Percentiles rank a stretch among this genome's conserved stretches.
Conservation (phyloP, 192 early-diverging fungal genomes). For the Phlyctochytrium planicorne region DNA sequence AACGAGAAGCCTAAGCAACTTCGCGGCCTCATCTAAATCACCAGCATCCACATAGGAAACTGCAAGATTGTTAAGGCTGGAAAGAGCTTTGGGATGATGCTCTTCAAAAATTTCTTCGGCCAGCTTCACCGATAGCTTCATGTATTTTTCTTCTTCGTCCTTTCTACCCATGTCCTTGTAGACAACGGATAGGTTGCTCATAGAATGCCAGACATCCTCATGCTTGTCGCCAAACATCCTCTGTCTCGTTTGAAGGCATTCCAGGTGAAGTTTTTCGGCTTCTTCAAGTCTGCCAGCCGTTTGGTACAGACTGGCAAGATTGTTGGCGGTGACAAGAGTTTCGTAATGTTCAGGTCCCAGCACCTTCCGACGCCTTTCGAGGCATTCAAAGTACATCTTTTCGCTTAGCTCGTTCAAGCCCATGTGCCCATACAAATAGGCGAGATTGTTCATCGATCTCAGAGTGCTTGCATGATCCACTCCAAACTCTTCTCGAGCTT, state of each 20-base stretch:
- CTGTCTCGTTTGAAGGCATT: slow-evolving; percentile 10
- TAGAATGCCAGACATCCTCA: slow-evolving; percentile 1
- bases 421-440: neutral
- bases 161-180: no score
- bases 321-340: neutral
- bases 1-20: no score
- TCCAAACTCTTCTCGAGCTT: slow-evolving; percentile 6
- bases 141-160: no score
- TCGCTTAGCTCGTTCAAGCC: slow-evolving; percentile 18
- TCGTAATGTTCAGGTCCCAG: slow-evolving; percentile 18
- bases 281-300: neutral
- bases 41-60: slow-evolving; percentile 1
- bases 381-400: slow-evolving; percentile 8
- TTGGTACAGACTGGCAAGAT: slow-evolving; percentile 13
- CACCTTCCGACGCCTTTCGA: slow-evolving; percentile 10
- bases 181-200: slow-evolving; percentile 1
- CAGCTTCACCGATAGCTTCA: no score
- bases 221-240: slow-evolving; percentile 17
- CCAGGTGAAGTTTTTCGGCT: slow-evolving; percentile 13
- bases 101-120: slow-evolving; percentile 1
- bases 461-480: slow-evolving; percentile 19
- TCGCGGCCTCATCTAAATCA: neutral
- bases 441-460: slow-evolving; percentile 22
- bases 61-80: slow-evolving; percentile 17
- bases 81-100: slow-evolving; percentile 3